Conservation (phyloP, 148 eudicot species). For the Beta vulgaris region DNA sequence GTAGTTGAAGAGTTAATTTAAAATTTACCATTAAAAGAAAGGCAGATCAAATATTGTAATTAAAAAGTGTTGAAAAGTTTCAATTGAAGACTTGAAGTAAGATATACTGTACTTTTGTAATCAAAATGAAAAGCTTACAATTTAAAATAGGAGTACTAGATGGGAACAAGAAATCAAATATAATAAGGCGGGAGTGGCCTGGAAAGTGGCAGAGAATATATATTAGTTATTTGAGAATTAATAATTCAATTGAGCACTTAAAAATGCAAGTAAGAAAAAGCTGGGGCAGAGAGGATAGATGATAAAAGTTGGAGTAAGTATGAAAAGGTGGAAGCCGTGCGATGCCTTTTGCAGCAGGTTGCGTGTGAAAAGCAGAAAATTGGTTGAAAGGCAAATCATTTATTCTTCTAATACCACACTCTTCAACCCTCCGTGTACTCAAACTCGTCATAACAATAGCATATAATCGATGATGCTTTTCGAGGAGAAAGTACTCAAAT, state of each 20-base stretch:
- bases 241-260: conserved; percentile 5
- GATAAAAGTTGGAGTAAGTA: conserved; percentile 33
- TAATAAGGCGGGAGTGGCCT: conserved; percentile 19
- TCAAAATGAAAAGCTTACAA: conserved; percentile 4
- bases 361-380: conserved; percentile 52
- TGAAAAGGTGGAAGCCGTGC: conserved; percentile 50
- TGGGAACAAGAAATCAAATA: neutral
- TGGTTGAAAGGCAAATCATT: conserved; percentile 18
- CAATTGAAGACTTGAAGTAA: neutral
- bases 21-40: no score
- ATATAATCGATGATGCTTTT: no score
- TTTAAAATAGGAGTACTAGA: no score
- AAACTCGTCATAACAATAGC: neutral
- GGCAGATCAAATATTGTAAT: neutral
- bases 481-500: no score
- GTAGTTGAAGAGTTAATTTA: no score
- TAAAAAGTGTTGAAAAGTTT: neutral
- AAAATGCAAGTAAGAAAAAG: neutral
- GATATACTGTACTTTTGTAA: neutral
- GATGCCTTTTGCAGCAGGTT: conserved; percentile 41
- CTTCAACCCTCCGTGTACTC: conserved; percentile 25
- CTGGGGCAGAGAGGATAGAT: neutral
- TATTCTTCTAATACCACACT: neutral
- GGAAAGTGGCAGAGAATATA: conserved; percentile 31
- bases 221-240: neutral